phyloP scores from a whole-genome alignment of 1,139 yeast genomes.

The Geotrichum candidum region DNA sequence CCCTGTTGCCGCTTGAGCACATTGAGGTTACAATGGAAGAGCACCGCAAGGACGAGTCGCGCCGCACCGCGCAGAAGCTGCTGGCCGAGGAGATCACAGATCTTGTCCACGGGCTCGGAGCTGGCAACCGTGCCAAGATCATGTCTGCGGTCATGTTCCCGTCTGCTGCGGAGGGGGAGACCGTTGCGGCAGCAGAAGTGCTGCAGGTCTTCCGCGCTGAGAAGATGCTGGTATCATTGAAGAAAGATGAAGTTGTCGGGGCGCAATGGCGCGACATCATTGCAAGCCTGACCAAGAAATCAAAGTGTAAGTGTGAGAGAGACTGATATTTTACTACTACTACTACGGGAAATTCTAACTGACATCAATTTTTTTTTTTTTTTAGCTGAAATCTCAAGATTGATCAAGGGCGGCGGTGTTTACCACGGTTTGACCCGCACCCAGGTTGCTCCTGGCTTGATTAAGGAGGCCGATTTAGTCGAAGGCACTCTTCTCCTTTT shows the following conservation, averaged over 20 bases:
- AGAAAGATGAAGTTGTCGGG: constrained; percentile 37
- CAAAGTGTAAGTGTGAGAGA: constrained; percentile 37
- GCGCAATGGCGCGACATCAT: constrained; percentile 37
- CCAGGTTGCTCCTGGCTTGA: constrained; percentile 45
- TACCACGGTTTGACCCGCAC: constrained; percentile 63
- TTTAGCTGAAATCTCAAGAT: constrained; percentile 50
- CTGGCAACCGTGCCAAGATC: constrained; percentile 59
- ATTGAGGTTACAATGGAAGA: constrained; percentile 48
- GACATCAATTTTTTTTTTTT: constrained; percentile 15
- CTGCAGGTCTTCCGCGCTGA: constrained; percentile 53
- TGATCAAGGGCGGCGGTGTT: constrained; percentile 67
- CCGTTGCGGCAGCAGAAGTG: constrained; percentile 41
- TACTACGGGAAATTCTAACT: not conserved
- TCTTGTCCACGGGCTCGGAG: constrained; percentile 76
- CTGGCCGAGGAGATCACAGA: constrained; percentile 84
- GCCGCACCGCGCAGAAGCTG: constrained; percentile 64
- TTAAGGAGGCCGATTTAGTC: constrained; percentile 38
- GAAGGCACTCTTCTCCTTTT: constrained; percentile 59
- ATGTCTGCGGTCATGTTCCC: constrained; percentile 65
- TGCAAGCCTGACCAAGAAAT: constrained; percentile 36
- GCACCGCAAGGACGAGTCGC: constrained; percentile 56
- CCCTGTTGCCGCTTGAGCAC: constrained; percentile 60
- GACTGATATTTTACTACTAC: constrained; percentile 26
- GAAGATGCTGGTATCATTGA: constrained; percentile 48
- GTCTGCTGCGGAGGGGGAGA: constrained; percentile 26